Evolutionary conservation across 495 filamentous ascomycete genomes (phyloP).

Genomic region (Xylaria grammica): DNA sequence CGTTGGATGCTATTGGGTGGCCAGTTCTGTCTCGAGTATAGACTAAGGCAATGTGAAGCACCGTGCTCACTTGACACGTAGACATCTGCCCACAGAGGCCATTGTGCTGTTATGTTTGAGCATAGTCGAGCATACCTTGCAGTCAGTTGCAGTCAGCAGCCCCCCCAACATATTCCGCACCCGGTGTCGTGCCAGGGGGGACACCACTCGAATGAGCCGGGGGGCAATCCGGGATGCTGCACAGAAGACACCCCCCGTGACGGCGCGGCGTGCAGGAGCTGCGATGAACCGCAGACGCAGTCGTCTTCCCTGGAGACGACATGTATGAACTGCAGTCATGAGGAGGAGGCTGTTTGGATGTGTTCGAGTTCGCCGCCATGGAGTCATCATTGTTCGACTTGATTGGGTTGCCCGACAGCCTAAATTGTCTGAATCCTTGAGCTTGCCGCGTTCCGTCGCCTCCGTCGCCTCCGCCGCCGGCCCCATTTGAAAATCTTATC

Average conservation of each 20-base stretch:
- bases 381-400: background rate
- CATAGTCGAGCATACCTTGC: slow-evolving; percentile 12
- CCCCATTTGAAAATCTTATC: slow-evolving; percentile 8
- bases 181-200: slow-evolving; percentile 10
- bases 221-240: slow-evolving; percentile 16
- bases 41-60: slow-evolving; percentile 19
- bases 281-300: slow-evolving; percentile 5
- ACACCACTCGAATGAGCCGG: slow-evolving; percentile 6
- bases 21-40: slow-evolving; percentile 5
- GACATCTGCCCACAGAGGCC: slow-evolving; percentile 16
- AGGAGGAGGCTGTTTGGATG: background rate
- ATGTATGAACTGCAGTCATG: slow-evolving; percentile 11
- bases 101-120: background rate
- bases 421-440: slow-evolving; percentile 5
- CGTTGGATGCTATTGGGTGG: slow-evolving; percentile 12
- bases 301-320: slow-evolving; percentile 9
- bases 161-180: slow-evolving; percentile 1
- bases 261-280: background rate
- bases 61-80: slow-evolving; percentile 21
- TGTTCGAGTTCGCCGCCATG: no score
- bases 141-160: background rate
- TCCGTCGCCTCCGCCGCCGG: background rate
- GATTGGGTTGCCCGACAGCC: background rate
- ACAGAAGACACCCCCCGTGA: slow-evolving; percentile 14
- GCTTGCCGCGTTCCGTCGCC: slow-evolving; percentile 6